These are phyloP conservation scores for Gigaspora rosea DNA, from an alignment of 192 early-diverging fungal species.

Conservation along the genomic window DNA sequence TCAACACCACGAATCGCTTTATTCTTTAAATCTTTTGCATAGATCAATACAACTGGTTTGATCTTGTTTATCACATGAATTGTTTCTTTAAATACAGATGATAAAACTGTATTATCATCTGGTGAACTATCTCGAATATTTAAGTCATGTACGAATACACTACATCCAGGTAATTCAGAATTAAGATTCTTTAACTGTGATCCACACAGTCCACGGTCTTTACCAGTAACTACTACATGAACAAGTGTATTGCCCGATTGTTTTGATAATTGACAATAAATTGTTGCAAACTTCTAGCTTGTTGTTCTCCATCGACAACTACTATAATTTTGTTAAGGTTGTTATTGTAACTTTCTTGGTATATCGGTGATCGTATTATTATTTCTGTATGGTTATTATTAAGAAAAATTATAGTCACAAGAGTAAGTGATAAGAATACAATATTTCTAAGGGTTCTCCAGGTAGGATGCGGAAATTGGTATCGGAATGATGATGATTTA, in stretches of 20 bases:
- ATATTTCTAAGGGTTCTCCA: too few species aligned
- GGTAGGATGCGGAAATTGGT: too few species aligned
- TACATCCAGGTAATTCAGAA: background rate
- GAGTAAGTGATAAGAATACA: too few species aligned
- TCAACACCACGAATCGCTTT: slow-evolving; percentile 6
- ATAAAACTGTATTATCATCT: background rate
- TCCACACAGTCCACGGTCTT: slow-evolving; percentile 12
- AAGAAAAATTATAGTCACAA: too few species aligned
- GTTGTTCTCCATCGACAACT: slow-evolving; percentile 22
- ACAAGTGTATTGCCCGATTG: background rate
- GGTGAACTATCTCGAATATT: background rate
- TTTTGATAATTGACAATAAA: slow-evolving; percentile 20
- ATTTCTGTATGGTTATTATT: too few species aligned
- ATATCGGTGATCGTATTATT: too few species aligned
- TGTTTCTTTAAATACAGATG: background rate
- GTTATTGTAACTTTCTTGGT: background rate
- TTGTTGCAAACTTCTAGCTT: slow-evolving; percentile 4
- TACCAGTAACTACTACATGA: slow-evolving; percentile 15
- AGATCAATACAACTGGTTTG: slow-evolving; percentile 46
- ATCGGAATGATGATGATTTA: too few species aligned
- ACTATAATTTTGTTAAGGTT: background rate
- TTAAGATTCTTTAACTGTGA: background rate
- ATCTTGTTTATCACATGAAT: slow-evolving; percentile 42
- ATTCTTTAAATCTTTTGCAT: slow-evolving; percentile 37
- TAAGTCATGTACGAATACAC: slow-evolving; percentile 8